phyloP scores from a whole-genome alignment of 2,329 filamentous ascomycete species.

The Ophiocordyceps robertsii region DNA sequence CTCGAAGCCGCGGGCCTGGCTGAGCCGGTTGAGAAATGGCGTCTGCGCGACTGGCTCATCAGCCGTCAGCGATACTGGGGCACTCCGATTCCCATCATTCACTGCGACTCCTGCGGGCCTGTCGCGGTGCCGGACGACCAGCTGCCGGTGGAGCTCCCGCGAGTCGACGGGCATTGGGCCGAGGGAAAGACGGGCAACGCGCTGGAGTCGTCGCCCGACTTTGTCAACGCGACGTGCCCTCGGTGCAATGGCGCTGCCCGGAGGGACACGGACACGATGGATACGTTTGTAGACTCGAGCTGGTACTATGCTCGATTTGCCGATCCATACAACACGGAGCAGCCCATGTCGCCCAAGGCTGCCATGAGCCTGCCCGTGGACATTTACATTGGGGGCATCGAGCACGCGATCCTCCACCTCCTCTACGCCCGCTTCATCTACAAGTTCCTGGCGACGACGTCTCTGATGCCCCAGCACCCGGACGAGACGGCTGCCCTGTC shows the following conservation, averaged over 20 bases:
- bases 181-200: conserved; percentile 63
- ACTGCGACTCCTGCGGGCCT: conserved; percentile 63
- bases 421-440: conserved; percentile 84
- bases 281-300: conserved; percentile 89
- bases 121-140: conserved; percentile 67
- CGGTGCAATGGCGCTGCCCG: conserved; percentile 57
- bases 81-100: conserved; percentile 76
- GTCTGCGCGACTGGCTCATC: conserved; percentile 77
- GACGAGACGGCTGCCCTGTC: conserved; percentile 21
- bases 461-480: conserved; percentile 27
- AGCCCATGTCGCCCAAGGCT: conserved; percentile 47
- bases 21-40: conserved; percentile 57
- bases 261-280: conserved; percentile 89
- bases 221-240: conserved; percentile 65
- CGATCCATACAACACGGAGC: conserved; percentile 50
- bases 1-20: conserved; percentile 45
- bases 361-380: conserved; percentile 61
- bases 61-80: conserved; percentile 92
- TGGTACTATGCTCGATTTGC: conserved; percentile 83
- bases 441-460: conserved; percentile 59
- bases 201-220: conserved; percentile 56
- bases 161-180: conserved; percentile 54
- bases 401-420: conserved; percentile 82
- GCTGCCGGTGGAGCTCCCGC: conserved; percentile 63
- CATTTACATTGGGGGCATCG: conserved; percentile 78